These are phyloP conservation scores for Phytopythium aichiense DNA, from an alignment of 352 stramenopile genomes.

Conservation along the genomic window DNA sequence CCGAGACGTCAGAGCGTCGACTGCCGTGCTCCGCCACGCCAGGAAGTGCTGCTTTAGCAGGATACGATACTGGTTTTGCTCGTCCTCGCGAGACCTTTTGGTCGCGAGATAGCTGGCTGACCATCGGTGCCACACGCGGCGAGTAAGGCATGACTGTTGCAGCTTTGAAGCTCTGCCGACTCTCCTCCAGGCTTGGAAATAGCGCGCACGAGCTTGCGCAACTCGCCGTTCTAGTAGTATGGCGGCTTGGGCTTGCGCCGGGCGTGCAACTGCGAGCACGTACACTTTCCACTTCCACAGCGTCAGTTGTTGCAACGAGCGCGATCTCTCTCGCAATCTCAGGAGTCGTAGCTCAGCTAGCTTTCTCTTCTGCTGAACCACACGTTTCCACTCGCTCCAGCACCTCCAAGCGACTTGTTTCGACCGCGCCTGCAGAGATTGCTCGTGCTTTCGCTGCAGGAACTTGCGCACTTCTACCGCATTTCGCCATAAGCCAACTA, in stretches of 20 bases:
- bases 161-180: constrained; percentile 21
- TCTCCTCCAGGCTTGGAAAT: constrained; percentile 28
- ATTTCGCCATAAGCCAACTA: constrained; percentile 39
- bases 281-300: constrained; percentile 58
- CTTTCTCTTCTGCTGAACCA: constrained; percentile 15
- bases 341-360: constrained; percentile 17
- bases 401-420: neutral
- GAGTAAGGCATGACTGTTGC: constrained; percentile 14
- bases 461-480: constrained; percentile 15
- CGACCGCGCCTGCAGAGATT: neutral
- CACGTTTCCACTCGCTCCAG: constrained; percentile 25
- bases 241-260: constrained; percentile 12
- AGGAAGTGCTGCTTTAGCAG: constrained; percentile 27
- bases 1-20: constrained; percentile 28
- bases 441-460: constrained; percentile 6
- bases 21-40: constrained; percentile 37
- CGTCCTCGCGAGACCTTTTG: constrained; percentile 17
- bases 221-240: constrained; percentile 10
- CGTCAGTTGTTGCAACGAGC: constrained; percentile 14
- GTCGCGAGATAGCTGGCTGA: constrained; percentile 11
- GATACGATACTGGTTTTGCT: constrained; percentile 14
- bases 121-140: constrained; percentile 38
- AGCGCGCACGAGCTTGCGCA: neutral
- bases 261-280: constrained; percentile 30
- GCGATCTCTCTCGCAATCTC: constrained; percentile 18